These are phyloP conservation scores for Pyronema domesticum DNA, from an alignment of 495 filamentous ascomycete species.

Conservation along the genomic window DNA sequence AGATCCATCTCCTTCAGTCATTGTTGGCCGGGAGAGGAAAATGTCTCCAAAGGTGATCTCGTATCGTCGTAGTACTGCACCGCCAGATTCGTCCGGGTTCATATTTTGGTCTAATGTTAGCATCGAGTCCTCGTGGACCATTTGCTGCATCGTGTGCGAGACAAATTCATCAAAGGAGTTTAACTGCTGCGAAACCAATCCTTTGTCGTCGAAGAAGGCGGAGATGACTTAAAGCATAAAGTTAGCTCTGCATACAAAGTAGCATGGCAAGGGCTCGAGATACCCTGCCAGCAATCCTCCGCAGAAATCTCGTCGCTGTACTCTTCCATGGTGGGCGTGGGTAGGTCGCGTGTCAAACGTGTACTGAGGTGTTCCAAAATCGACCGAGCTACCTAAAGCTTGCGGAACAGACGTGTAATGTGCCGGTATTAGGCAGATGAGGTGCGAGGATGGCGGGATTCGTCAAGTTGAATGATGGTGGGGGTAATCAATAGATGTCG, in stretches of 20 bases:
- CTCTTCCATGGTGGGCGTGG: conserved; percentile 30
- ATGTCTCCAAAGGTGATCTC: conserved; percentile 82
- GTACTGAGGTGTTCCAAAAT: background rate
- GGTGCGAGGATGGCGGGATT: background rate
- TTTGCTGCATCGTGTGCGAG: conserved; percentile 73
- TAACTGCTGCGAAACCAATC: conserved; percentile 90
- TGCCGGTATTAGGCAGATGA: background rate
- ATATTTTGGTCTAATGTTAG: conserved; percentile 71
- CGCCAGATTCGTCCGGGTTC: conserved; percentile 55
- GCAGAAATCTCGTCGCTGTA: conserved; percentile 63
- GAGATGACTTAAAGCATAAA: conserved; percentile 48
- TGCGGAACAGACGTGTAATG: background rate
- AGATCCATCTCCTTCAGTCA: conserved; percentile 80
- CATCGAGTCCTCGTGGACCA: conserved; percentile 72
- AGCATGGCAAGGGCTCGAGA: background rate
- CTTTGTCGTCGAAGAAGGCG: conserved; percentile 87
- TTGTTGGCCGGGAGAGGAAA: conserved; percentile 63
- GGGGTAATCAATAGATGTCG: background rate
- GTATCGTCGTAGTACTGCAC: conserved; percentile 69
- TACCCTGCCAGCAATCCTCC: conserved; percentile 78
- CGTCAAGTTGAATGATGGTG: background rate
- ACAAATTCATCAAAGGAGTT: conserved; percentile 98
- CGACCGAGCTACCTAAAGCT: background rate
- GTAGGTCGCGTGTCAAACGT: background rate
- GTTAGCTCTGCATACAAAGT: background rate